Conservation (phyloP, 2,329 filamentous ascomycete genomes). For the Colletotrichum chrysophilum region DNA sequence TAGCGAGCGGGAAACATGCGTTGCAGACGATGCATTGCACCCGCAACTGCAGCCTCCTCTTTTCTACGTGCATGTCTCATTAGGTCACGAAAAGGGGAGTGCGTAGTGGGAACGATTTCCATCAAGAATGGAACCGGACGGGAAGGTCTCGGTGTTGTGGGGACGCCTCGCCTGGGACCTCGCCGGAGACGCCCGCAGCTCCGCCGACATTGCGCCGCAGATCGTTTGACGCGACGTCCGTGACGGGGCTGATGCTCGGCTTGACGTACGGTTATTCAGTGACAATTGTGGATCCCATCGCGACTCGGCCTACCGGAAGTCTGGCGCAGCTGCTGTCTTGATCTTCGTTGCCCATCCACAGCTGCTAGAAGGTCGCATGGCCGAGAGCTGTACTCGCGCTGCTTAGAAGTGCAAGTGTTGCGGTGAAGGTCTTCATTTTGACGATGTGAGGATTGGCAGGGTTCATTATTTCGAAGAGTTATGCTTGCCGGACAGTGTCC, state of each 20-base stretch:
- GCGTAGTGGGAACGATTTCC: not conserved
- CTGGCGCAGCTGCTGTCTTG: not conserved
- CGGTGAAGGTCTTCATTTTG: not conserved
- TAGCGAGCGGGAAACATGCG: not conserved
- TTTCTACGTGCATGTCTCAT: not conserved
- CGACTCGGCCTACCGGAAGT: not conserved
- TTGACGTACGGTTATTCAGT: not conserved
- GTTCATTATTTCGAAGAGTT: not conserved
- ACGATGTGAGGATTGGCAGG: not conserved
- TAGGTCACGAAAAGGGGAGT: not conserved
- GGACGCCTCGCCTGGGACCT: not conserved
- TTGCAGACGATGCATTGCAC: not conserved
- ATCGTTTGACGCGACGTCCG: constrained; percentile 41
- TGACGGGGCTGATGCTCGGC: constrained; percentile 43
- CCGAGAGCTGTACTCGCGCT: constrained; percentile 21
- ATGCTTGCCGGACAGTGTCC: not conserved
- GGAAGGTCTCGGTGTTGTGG: not conserved
- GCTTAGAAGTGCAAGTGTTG: not conserved
- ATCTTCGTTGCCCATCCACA: constrained; percentile 44
- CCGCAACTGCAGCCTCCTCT: not conserved
- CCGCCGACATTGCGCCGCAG: constrained; percentile 47
- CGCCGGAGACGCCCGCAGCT: constrained; percentile 33
- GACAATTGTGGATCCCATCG: not conserved
- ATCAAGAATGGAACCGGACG: not conserved
- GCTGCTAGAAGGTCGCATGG: constrained; percentile 56